These are phyloP conservation scores for Fusarium concolor DNA, from an alignment of 2,329 filamentous ascomycete genomes.

Conservation along the genomic window DNA sequence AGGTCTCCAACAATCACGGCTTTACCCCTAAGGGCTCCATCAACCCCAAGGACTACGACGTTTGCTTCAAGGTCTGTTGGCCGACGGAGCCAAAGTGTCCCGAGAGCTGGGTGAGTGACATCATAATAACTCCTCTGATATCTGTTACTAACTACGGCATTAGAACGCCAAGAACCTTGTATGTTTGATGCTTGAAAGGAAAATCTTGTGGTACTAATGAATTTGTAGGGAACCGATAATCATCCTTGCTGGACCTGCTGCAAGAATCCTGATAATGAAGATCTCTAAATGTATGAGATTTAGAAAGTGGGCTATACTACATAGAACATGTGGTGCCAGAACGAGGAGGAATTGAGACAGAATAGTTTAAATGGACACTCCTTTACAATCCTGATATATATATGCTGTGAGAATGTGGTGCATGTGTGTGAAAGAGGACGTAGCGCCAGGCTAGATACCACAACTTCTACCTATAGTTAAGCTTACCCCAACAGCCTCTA, in stretches of 20 bases:
- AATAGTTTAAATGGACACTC: not conserved
- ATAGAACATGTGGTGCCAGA: rapidly evolving
- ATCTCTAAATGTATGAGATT: not conserved
- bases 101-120: constrained; percentile 19
- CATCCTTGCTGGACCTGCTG: constrained; percentile 34
- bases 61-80: constrained; percentile 18
- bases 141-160: not conserved
- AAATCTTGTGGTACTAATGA: not conserved
- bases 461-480: too few relatives aligned
- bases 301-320: rapidly evolving
- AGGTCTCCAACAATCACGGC: not conserved
- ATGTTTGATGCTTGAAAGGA: not conserved
- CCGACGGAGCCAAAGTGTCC: constrained; percentile 2
- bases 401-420: too few relatives aligned
- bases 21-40: not conserved
- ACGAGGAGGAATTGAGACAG: rapidly evolving
- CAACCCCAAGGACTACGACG: not conserved
- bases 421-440: too few relatives aligned
- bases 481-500: too few relatives aligned
- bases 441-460: too few relatives aligned
- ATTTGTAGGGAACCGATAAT: not conserved
- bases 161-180: constrained; percentile 21
- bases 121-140: rapidly evolving
- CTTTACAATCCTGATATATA: not conserved
- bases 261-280: not conserved